Evolutionary conservation across 768 basidiomycete species (phyloP), one percentile per base, ranked within the genome.

Genomic region (Artomyces pyxidatus): DNA sequence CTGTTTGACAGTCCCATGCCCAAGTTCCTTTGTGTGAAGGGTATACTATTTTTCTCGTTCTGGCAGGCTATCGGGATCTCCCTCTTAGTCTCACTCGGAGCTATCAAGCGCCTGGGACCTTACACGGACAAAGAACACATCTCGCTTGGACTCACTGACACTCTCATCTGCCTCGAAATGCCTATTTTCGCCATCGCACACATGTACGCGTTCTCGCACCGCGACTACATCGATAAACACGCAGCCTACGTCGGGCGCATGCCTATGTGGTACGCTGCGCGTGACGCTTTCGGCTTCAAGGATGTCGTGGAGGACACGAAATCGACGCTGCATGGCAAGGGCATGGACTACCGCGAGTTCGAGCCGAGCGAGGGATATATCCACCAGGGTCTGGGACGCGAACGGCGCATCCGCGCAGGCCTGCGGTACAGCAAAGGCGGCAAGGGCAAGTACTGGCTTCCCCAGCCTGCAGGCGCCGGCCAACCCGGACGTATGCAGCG

Each of bases 11-110:
- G 95, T 10, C 92, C 92, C 0, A 80, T 94, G 57, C 92, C 96
- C 3, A 99, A 99, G 66, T 99, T 99, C 67, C 81, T 98, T 23
- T 99, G 93, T 63, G 93, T 99, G 57, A 99, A 99, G 63, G 95
- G 95, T 39, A 92, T 99, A 57, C 75, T 99, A 19, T 97, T 97
- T 74, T 95, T 96, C 67, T 93, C 89, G 2, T 99, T 99, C 71
- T 99, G 96, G 96, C 96, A 99, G 64, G 81, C 87, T 19, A 77
- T 95, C 43, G 78, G 61, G 40, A 78, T 99, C 43, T 93, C 92
- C 26, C 77, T 88, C 58, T 76, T 97, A n/a, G 95, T 94, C 41
- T 86, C 91, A 2, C 73, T 85, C 0, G 77, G 83, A 8, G 76
- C 72, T 43, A 88, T 98, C 63, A 81, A 71, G 29, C 75, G 74